phyloP scores from a whole-genome alignment of 371 early-diverging fungal species.

The Mortierella sp. region DNA sequence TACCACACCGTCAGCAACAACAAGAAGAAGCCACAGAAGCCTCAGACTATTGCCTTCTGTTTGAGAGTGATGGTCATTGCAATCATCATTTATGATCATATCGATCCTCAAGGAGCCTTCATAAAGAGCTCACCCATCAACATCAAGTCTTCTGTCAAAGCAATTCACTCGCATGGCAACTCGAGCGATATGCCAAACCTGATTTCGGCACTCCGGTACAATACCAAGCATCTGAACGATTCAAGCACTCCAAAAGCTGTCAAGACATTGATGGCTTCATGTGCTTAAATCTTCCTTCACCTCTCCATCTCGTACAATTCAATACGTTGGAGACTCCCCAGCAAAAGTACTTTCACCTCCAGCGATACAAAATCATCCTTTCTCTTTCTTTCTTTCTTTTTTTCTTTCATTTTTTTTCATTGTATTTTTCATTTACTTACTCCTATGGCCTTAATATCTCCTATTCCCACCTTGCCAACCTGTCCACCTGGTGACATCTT shows the following conservation, averaged over 20 bases:
- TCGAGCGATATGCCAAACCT: constrained; percentile 67
- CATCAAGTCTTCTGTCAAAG: constrained; percentile 77
- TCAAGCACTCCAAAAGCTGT: constrained; percentile 85
- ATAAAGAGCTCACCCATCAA: constrained; percentile 82
- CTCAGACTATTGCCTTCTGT: constrained; percentile 70
- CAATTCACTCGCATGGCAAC: constrained; percentile 73
- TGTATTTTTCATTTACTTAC: too few relatives aligned
- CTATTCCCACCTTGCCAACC: too few relatives aligned
- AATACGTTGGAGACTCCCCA: too few relatives aligned
- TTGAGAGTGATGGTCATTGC: constrained; percentile 90
- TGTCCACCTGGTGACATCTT: too few relatives aligned
- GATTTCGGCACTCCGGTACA: constrained; percentile 81
- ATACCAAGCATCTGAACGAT: constrained; percentile 87
- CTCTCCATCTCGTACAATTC: too few relatives aligned
- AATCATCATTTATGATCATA: constrained; percentile 91
- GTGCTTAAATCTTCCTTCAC: constrained; percentile 16
- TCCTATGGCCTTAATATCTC: too few relatives aligned
- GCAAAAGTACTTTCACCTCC: too few relatives aligned
- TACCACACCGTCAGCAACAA: constrained; percentile 70
- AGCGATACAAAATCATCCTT: too few relatives aligned
- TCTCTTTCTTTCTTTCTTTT: too few relatives aligned
- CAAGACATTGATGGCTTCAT: constrained; percentile 64
- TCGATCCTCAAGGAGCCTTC: constrained; percentile 85
- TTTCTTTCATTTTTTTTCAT: too few relatives aligned
- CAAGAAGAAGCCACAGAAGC: constrained; percentile 61